Conservation (phyloP, 805 yeast genomes). For the Phaffomyces opuntiae region DNA sequence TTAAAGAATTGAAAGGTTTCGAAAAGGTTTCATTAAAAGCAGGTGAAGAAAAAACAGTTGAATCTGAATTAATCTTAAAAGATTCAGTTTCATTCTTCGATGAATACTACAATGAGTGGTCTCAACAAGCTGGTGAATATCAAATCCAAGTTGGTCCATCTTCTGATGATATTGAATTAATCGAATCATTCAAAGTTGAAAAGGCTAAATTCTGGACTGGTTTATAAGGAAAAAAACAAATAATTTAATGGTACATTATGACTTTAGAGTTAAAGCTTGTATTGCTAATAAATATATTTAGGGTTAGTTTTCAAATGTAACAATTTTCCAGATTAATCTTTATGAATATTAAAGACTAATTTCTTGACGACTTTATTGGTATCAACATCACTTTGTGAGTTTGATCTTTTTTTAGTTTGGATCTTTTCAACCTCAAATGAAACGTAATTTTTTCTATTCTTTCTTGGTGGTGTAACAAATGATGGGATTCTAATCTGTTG, state of each 20-base stretch:
- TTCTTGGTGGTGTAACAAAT: slow-evolving; percentile 23
- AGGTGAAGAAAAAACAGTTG: slow-evolving; percentile 33
- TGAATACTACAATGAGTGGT: slow-evolving; percentile 41
- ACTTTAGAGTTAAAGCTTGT: neutral
- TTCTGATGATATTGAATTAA: slow-evolving; percentile 23
- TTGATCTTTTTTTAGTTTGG: slow-evolving; percentile 17
- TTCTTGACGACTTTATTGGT: slow-evolving; percentile 18
- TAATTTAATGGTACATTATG: neutral
- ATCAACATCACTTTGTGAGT: slow-evolving; percentile 14
- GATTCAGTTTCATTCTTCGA: slow-evolving; percentile 50
- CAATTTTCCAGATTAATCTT: slow-evolving; percentile 5
- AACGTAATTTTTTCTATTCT: slow-evolving; percentile 14
- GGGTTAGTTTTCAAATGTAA: neutral
- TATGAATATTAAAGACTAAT: slow-evolving; percentile 19
- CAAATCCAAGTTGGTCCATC: slow-evolving; percentile 39
- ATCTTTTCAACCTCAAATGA: slow-evolving; percentile 12
- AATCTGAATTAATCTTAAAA: slow-evolving; percentile 31
- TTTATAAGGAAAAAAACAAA: neutral
- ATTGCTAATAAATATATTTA: neutral
- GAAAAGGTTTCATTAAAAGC: slow-evolving; percentile 39
- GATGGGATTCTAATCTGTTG: slow-evolving; percentile 13
- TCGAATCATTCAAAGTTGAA: slow-evolving; percentile 18
- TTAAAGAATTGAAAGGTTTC: slow-evolving; percentile 55
- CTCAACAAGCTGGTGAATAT: slow-evolving; percentile 43
- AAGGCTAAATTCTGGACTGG: slow-evolving; percentile 12